Base-by-base conservation (phyloP, 2,329 filamentous ascomycete genomes). In the Aspergillus sp. region DNA sequence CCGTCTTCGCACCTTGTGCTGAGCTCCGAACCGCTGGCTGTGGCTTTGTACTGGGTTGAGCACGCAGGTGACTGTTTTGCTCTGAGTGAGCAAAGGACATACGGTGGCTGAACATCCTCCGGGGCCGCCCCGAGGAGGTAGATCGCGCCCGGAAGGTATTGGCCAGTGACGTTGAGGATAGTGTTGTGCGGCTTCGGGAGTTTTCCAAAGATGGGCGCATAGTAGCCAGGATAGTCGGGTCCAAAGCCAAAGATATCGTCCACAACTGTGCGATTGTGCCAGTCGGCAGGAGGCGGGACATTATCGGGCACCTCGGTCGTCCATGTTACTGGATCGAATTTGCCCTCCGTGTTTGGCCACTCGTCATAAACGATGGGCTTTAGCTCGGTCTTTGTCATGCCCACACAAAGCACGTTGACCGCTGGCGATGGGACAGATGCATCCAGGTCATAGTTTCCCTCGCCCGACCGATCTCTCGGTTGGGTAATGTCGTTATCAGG, bases 201-300 rank as follows among this genome's bases (percentile, higher is more conserved):
- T 53, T 77, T 83, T 3, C 82, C 75, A 65, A 86, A 89, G 6
- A 84, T 80, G 0, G 84, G 87, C 7, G 85, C 84, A 0, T 78
- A 75, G 45, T 87, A 80, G 0, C 72, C 63, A 8, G 47, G 47
- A 56, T 86, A 81, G 34, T 81, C 74, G 1, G 80, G 69, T 0
- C 87, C 87, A 86, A 90, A 93, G 9, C 81, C 80, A 68, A 94
- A 94, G 1, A 93, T 77, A 3, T 90, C 84, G 67, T 93, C 90
- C 0, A 92, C 85, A 0, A 79, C 82, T 0, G 87, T 91, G 11
- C 74, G 73, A 63, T 88, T 88, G 1, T 84, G 70, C 73, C 78
- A 87, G 47, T 70, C 68, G 78, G 82, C 48, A 61, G 71, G 38
- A 60, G 68, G 7, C 71, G 75, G 46, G 66, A 80, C 19, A 72